Evolutionary conservation across 2,329 filamentous ascomycete genomes (phyloP).

Genomic region (Phyllosticta capitalensis): DNA sequence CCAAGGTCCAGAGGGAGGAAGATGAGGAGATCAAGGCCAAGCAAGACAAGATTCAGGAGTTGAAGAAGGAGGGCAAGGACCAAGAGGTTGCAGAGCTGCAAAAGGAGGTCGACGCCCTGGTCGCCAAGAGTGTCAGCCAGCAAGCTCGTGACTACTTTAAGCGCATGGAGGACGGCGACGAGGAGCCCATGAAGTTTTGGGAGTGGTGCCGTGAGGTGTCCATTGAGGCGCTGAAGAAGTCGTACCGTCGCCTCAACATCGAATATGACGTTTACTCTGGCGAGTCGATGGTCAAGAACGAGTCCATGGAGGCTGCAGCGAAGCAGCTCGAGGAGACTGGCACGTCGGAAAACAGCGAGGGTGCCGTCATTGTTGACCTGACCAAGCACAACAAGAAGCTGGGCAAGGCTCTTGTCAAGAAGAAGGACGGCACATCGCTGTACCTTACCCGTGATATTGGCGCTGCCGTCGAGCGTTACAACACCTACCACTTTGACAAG

Average conservation of each 20-base stretch:
- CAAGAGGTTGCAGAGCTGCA: slow-evolving; percentile 12
- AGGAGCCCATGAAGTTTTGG: slow-evolving; percentile 51
- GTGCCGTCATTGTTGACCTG: slow-evolving; percentile 60
- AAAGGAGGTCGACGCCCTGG: slow-evolving; percentile 25
- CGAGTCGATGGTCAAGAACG: slow-evolving; percentile 56
- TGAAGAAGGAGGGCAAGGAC: slow-evolving; percentile 27
- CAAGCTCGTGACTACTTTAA: slow-evolving; percentile 64
- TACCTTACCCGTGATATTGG: slow-evolving; percentile 64
- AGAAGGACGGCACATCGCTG: slow-evolving; percentile 56
- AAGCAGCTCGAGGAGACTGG: slow-evolving; percentile 49
- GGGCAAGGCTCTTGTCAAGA: slow-evolving; percentile 56
- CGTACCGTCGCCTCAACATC: slow-evolving; percentile 56
- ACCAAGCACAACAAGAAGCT: slow-evolving; percentile 60
- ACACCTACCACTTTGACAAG: slow-evolving; percentile 54
- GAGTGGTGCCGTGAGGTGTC: slow-evolving; percentile 54
- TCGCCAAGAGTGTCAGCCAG: slow-evolving; percentile 49
- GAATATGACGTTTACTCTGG: slow-evolving; percentile 58
- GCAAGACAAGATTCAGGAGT: slow-evolving; percentile 22
- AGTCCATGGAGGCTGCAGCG: slow-evolving; percentile 54
- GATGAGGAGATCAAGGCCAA: slow-evolving; percentile 54
- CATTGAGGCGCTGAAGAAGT: slow-evolving; percentile 55
- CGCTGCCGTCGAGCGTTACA: slow-evolving; percentile 52
- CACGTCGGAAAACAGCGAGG: slow-evolving; percentile 55
- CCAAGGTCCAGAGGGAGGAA: slow-evolving; percentile 52
- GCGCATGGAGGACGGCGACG: slow-evolving; percentile 55